Percentiles rank a stretch among this genome's conserved stretches.
Evolutionary conservation across 768 basidiomycete genomes (phyloP).

Genomic region (Cystofilobasidium ferigula): DNA sequence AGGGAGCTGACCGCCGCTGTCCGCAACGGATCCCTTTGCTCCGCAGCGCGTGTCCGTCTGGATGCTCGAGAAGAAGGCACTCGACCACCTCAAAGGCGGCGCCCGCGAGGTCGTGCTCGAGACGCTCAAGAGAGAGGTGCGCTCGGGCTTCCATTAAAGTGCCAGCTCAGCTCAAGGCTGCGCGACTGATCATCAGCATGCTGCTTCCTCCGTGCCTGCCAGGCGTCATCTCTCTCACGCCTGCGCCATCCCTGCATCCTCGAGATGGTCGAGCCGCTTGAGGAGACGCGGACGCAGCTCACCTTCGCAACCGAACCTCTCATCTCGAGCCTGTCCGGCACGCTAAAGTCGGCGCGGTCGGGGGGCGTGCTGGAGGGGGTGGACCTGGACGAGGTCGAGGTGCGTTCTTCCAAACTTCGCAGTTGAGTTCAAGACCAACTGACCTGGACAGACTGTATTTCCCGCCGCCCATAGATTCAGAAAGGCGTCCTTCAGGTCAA

Average conservation of each 20-base stretch:
- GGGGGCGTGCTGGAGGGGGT: conserved; percentile 29
- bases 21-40: background rate
- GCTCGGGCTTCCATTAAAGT: background rate
- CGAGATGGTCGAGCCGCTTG: conserved; percentile 94
- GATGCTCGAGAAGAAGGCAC: conserved; percentile 70
- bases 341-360: conserved; percentile 12
- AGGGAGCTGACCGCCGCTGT: background rate
- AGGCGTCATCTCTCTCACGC: conserved; percentile 74
- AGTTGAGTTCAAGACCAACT: too few relatives aligned
- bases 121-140: conserved; percentile 75
- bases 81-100: conserved; percentile 45
- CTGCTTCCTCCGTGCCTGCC: conserved; percentile 22
- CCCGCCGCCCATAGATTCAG: conserved; percentile 54
- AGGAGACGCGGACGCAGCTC: conserved; percentile 74
- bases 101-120: conserved; percentile 68
- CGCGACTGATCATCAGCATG: conserved; percentile 28
- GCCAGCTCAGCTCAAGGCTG: too few relatives aligned
- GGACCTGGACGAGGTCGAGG: conserved; percentile 97
- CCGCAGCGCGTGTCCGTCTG: conserved; percentile 61
- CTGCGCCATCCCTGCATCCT: conserved; percentile 88
- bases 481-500: conserved; percentile 83
- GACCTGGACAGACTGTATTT: too few relatives aligned
- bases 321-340: conserved; percentile 54
- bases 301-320: conserved; percentile 89
- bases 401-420: conserved; percentile 36